Conservation (phyloP, 2,329 filamentous ascomycete genomes). For the Polychaeton citri region DNA sequence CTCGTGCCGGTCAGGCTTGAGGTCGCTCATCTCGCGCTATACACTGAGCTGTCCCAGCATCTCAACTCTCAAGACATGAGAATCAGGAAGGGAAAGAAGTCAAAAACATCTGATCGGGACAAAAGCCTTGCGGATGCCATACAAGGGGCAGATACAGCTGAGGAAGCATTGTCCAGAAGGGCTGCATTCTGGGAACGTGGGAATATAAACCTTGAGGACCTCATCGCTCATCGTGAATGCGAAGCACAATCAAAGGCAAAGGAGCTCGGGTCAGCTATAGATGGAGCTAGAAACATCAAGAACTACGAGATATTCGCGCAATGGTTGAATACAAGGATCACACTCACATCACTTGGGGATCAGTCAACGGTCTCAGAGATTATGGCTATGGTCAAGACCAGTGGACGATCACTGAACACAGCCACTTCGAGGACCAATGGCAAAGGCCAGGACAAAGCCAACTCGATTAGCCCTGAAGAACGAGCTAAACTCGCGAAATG, state of each 20-base stretch:
- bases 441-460: background rate
- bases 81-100: slow-evolving; percentile 25
- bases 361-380: background rate
- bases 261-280: background rate
- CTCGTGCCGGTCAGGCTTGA: slow-evolving; percentile 32
- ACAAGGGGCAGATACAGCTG: slow-evolving; percentile 30
- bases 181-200: slow-evolving; percentile 20
- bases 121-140: slow-evolving; percentile 29
- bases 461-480: background rate
- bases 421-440: no score
- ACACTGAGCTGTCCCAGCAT: slow-evolving; percentile 42
- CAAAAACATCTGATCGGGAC: slow-evolving; percentile 21
- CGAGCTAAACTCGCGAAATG: background rate
- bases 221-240: slow-evolving; percentile 4
- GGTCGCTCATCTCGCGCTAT: slow-evolving; percentile 37
- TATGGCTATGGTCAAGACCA: background rate
- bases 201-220: slow-evolving; percentile 3
- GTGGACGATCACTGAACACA: no score
- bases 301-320: background rate
- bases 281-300: background rate
- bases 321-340: background rate
- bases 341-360: background rate
- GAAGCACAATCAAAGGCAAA: slow-evolving; percentile 3
- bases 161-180: slow-evolving; percentile 40
- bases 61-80: slow-evolving; percentile 39